Percentiles rank a stretch among this genome's conserved stretches.
These are phyloP conservation scores for Cytospora leucostoma DNA, from an alignment of 2,329 filamentous ascomycete species.

Conservation along the genomic window DNA sequence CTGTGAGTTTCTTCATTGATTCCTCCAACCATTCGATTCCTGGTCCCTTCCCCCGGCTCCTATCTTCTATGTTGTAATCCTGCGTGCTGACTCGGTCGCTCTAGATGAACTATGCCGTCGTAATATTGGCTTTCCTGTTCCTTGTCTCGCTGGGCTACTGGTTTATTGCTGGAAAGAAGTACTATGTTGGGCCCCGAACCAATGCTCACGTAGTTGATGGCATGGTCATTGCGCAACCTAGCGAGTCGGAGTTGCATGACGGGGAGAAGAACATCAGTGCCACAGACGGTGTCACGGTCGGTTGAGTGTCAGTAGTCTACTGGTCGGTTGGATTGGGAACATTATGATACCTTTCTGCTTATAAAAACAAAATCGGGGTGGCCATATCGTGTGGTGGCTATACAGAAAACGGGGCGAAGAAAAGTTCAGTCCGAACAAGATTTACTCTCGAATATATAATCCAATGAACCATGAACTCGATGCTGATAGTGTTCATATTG, in stretches of 20 bases:
- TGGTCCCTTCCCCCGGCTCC: not conserved
- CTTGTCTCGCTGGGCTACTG: conserved; percentile 47
- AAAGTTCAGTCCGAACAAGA: too few species aligned
- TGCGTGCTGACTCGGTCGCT: not conserved
- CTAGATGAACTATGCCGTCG: conserved; percentile 58
- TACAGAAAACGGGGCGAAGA: too few species aligned
- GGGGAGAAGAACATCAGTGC: conserved; percentile 27
- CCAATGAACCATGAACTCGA: too few species aligned
- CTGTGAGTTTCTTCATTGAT: conserved; percentile 37
- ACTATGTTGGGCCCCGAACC: conserved; percentile 50
- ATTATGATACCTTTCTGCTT: too few species aligned
- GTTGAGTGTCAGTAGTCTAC: not conserved
- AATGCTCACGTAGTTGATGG: conserved; percentile 34
- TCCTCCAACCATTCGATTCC: not conserved
- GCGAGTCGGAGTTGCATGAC: conserved; percentile 25
- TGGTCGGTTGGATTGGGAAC: too few species aligned
- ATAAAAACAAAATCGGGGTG: too few species aligned
- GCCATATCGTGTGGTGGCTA: too few species aligned
- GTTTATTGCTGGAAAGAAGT: conserved; percentile 46
- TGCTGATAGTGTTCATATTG: too few species aligned
- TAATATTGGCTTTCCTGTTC: conserved; percentile 50
- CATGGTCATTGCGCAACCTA: conserved; percentile 31
- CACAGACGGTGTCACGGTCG: not conserved
- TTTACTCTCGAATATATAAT: too few species aligned
- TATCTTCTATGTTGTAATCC: not conserved